These are phyloP conservation scores for Fusarium tricinctum DNA, from an alignment of 2,329 filamentous ascomycete genomes.

Conservation along the genomic window DNA sequence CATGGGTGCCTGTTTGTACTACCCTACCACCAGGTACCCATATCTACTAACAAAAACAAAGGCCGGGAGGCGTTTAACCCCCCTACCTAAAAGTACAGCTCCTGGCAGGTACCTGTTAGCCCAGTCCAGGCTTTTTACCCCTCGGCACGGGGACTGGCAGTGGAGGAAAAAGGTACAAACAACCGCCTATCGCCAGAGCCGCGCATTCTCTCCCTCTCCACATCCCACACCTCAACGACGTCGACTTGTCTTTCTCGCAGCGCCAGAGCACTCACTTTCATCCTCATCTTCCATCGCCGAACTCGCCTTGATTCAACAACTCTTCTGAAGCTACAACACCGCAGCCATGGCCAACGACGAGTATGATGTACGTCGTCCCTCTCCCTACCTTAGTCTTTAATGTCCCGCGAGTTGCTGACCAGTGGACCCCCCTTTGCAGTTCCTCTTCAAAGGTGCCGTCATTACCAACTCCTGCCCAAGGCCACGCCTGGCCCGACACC, in stretches of 20 bases:
- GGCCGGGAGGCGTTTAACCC: conserved; percentile 20
- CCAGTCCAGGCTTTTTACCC: conserved; percentile 43
- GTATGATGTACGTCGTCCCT: conserved; percentile 85
- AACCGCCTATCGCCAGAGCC: conserved; percentile 52
- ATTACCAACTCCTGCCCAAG: conserved; percentile 40
- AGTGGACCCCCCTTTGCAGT: conserved; percentile 68
- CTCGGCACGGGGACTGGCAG: conserved; percentile 46
- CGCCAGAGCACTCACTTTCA: conserved; percentile 42
- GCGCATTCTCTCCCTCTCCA: conserved; percentile 54
- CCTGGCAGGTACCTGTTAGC: conserved; percentile 9
- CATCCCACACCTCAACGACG: conserved; percentile 52
- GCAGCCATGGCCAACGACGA: conserved; percentile 98
- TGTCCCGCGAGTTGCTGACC: conserved; percentile 52
- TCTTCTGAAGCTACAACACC: conserved; percentile 43
- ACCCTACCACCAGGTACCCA: conserved; percentile 23
- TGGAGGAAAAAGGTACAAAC: conserved; percentile 43
- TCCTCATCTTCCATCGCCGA: conserved; percentile 35
- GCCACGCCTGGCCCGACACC: conserved; percentile 34
- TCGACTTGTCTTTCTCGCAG: conserved; percentile 47
- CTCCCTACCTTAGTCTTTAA: conserved; percentile 34
- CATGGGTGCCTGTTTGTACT: conserved; percentile 36
- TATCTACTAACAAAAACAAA: conserved; percentile 24
- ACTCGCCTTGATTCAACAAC: conserved; percentile 29
- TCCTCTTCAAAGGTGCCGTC: conserved; percentile 94
- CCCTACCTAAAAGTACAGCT: conserved; percentile 33